Evolutionary conservation across 192 early-diverging fungal species (phyloP).

Genomic region (Entrophospora sp.): DNA sequence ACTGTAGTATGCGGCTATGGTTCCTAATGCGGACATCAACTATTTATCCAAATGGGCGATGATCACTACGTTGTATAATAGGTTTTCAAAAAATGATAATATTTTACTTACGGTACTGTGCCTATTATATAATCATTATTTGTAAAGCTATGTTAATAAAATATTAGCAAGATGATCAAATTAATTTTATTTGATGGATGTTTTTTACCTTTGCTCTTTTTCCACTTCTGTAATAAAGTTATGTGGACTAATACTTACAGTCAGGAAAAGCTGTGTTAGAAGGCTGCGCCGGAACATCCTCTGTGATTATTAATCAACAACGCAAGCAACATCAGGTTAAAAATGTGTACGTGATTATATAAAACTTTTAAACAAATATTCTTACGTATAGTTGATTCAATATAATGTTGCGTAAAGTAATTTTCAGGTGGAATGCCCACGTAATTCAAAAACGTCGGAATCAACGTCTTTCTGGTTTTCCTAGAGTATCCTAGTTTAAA

Average conservation of each 20-base stretch:
- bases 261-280: background rate
- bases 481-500: background rate
- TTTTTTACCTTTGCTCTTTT: background rate
- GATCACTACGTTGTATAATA: too few species aligned
- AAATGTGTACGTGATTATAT: too few species aligned
- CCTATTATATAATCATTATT: background rate
- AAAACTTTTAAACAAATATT: background rate
- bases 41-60: background rate
- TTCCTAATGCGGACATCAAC: background rate
- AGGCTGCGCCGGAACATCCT: background rate
- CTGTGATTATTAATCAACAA: background rate
- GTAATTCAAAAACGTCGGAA: background rate
- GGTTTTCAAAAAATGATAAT: background rate
- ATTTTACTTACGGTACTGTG: background rate
- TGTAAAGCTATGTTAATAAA: background rate
- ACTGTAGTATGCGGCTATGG: background rate
- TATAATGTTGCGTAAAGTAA: background rate
- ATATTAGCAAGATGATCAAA: background rate
- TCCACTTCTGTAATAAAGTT: background rate
- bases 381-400: background rate
- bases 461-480: background rate
- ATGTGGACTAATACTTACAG: background rate
- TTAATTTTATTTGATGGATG: background rate
- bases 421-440: background rate
- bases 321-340: background rate